phyloP scores from a whole-genome alignment of 371 early-diverging fungal species.

The Zancudomyces culisetae region DNA sequence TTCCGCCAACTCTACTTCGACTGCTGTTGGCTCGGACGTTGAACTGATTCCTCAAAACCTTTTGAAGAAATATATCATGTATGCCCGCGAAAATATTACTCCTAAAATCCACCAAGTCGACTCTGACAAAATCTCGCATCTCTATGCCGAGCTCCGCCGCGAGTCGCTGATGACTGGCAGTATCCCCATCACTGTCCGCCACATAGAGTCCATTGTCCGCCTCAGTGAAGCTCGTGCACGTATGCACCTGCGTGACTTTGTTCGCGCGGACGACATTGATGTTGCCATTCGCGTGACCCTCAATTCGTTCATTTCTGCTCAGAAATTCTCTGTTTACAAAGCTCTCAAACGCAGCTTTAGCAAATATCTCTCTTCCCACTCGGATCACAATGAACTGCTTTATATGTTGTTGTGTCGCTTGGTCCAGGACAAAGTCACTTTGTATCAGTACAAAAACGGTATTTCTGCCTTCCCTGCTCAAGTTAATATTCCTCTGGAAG shows the following conservation, averaged over 20 bases:
- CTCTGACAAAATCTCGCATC: conserved; percentile 69
- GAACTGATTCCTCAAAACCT: conserved; percentile 66
- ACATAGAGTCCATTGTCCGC: conserved; percentile 95
- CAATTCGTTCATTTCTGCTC: conserved; percentile 88
- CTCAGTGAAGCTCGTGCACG: conserved; percentile 95
- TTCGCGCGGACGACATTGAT: conserved; percentile 87
- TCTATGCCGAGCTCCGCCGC: conserved; percentile 88
- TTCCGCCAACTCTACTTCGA: conserved; percentile 3
- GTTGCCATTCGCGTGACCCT: conserved; percentile 87
- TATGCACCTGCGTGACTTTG: conserved; percentile 92
- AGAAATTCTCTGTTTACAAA: conserved; percentile 88
- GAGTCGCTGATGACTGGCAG: conserved; percentile 76
- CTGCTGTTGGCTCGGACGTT: conserved; percentile 33
- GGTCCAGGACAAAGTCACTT: conserved; percentile 51
- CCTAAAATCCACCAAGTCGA: conserved; percentile 81
- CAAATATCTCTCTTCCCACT: conserved; percentile 57
- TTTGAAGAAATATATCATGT: conserved; percentile 94
- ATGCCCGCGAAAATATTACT: conserved; percentile 71
- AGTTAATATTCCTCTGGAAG: conserved; percentile 26
- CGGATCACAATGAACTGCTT: conserved; percentile 61
- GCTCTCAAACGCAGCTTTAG: conserved; percentile 55
- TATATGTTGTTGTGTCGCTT: conserved; percentile 49
- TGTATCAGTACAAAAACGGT: conserved; percentile 40
- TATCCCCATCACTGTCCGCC: conserved; percentile 97
- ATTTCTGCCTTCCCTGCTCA: conserved; percentile 31